Evolutionary conservation across 1,284 basidiomycete genomes (phyloP).

Genomic region (Ceratobasidium sp.): DNA sequence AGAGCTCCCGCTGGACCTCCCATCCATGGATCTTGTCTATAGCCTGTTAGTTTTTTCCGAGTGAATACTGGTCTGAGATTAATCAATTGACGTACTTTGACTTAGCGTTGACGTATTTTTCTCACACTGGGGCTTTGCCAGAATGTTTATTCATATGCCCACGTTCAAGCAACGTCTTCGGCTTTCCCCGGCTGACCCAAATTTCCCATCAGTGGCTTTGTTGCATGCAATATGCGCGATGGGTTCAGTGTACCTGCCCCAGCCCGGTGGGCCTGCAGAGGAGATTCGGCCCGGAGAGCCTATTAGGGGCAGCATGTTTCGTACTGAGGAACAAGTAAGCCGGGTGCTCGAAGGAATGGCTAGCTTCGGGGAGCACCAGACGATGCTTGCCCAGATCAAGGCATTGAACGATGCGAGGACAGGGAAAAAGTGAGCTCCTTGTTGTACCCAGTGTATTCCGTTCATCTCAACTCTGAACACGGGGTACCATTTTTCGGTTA

Average conservation of each 20-base stretch:
- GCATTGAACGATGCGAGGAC: slow-evolving; percentile 33
- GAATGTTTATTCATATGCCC: slow-evolving; percentile 21
- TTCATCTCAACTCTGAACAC: neutral
- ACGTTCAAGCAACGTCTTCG: slow-evolving; percentile 32
- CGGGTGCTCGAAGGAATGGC: slow-evolving; percentile 29
- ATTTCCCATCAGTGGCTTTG: slow-evolving; percentile 17
- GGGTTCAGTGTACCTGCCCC: slow-evolving; percentile 24
- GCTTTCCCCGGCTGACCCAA: slow-evolving; percentile 25
- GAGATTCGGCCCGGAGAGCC: slow-evolving; percentile 23
- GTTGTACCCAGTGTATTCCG: neutral
- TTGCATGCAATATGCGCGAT: slow-evolving; percentile 27
- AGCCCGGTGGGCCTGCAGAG: slow-evolving; percentile 25
- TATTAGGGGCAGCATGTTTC: slow-evolving; percentile 27
- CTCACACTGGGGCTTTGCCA: slow-evolving; percentile 24
- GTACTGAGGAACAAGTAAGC: slow-evolving; percentile 30
- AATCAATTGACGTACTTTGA: neutral
- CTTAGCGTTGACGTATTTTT: slow-evolving; percentile 30
- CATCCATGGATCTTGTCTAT: slow-evolving; percentile 29
- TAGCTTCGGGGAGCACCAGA: slow-evolving; percentile 32
- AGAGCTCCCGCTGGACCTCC: slow-evolving; percentile 23
- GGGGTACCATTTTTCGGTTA: neutral
- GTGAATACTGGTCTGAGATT: too few species aligned
- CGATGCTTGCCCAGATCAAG: slow-evolving; percentile 33
- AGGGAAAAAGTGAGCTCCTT: slow-evolving; percentile 13
- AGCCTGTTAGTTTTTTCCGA: slow-evolving; percentile 28